These are phyloP conservation scores for Evernia prunastri DNA, from an alignment of 495 filamentous ascomycete genomes.

Conservation along the genomic window DNA sequence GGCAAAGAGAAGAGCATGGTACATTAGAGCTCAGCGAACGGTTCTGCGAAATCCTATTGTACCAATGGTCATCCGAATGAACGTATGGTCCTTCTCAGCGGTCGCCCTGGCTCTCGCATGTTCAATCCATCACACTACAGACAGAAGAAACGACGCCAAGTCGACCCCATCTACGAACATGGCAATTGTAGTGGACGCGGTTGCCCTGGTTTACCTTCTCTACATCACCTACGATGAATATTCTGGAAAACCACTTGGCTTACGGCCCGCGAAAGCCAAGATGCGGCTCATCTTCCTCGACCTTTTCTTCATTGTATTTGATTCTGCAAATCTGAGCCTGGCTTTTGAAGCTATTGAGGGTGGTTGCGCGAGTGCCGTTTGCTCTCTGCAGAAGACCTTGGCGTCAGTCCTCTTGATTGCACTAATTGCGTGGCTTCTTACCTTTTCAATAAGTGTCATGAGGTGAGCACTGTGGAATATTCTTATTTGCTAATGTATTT, in stretches of 20 bases:
- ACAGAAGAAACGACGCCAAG: slow-evolving; percentile 39
- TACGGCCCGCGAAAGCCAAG: slow-evolving; percentile 76
- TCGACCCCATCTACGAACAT: slow-evolving; percentile 68
- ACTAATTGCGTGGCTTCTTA: slow-evolving; percentile 80
- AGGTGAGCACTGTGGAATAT: slow-evolving; percentile 43
- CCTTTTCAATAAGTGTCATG: slow-evolving; percentile 82
- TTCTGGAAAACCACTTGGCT: slow-evolving; percentile 81
- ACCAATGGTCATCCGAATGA: slow-evolving; percentile 74
- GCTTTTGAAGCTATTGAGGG: slow-evolving; percentile 85
- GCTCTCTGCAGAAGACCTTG: slow-evolving; percentile 66
- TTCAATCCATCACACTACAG: slow-evolving; percentile 54
- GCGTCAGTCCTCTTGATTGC: slow-evolving; percentile 76
- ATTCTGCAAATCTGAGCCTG: slow-evolving; percentile 82
- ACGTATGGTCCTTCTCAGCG: slow-evolving; percentile 74
- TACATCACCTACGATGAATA: slow-evolving; percentile 98
- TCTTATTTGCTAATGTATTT: background rate
- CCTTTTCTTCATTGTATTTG: slow-evolving; percentile 92
- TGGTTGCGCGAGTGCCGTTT: slow-evolving; percentile 53
- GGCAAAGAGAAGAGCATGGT: slow-evolving; percentile 45
- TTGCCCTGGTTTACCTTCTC: slow-evolving; percentile 80
- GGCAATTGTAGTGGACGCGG: slow-evolving; percentile 81
- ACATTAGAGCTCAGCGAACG: slow-evolving; percentile 49
- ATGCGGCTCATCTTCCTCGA: slow-evolving; percentile 83
- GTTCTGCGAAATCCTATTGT: slow-evolving; percentile 76
- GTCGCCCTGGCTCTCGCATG: slow-evolving; percentile 74